Evolutionary conservation across 345 rosid genomes (phyloP).

Genomic region (Citrus maxima): DNA sequence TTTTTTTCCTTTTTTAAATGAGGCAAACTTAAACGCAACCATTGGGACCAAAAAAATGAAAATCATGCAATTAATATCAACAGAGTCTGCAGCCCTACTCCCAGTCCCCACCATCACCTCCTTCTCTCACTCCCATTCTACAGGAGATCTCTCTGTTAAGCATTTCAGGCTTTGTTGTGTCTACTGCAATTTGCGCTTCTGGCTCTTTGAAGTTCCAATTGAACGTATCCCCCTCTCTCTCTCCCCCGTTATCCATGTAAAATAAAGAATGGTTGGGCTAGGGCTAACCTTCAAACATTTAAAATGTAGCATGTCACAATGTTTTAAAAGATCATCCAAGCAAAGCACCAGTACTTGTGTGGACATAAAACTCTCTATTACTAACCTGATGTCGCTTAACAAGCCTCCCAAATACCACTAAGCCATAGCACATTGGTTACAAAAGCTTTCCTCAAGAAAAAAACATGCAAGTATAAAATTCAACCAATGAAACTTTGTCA

Average conservation of each 20-base stretch:
- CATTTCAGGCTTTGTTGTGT: background rate
- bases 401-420: background rate
- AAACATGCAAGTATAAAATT: background rate
- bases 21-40: background rate
- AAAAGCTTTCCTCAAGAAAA: background rate
- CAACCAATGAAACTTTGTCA: background rate
- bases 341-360: background rate
- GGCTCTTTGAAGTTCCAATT: background rate
- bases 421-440: background rate
- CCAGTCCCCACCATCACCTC: background rate
- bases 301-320: background rate
- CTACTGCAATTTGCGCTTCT: background rate
- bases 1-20: too few relatives aligned
- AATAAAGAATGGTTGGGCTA: background rate
- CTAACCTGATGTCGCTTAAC: background rate
- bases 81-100: background rate
- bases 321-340: background rate
- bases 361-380: background rate
- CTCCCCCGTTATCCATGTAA: too few relatives aligned
- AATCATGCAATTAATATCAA: background rate
- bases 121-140: background rate
- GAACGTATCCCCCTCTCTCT: background rate
- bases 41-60: background rate
- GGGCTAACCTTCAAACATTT: background rate
- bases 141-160: background rate